A percentile compares a stretch with the other conserved stretches of the same genome.
phyloP scores from a whole-genome alignment of 116 monocot species.

The Iris pallida region DNA sequence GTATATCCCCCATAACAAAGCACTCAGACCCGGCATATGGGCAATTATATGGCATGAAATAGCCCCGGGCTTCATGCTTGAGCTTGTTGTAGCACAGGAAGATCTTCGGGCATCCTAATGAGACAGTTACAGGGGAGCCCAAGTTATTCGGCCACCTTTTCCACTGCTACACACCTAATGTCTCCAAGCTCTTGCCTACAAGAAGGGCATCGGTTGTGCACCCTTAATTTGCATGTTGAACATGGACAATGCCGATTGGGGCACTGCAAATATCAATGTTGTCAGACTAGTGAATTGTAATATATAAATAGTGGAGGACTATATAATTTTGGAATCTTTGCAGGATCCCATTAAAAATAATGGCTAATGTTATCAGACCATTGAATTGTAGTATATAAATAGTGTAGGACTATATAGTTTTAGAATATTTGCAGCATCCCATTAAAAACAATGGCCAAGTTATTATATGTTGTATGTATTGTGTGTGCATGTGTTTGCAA shows the following conservation, averaged over 20 bases:
- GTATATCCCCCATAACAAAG: conserved; percentile 25
- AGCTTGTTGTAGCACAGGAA: conserved; percentile 34
- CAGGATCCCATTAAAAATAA: no score
- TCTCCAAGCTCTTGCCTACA: conserved; percentile 42
- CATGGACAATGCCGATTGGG: conserved; percentile 42
- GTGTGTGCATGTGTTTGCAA: no score
- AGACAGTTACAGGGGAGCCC: conserved; percentile 26
- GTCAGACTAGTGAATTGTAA: no score
- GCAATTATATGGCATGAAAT: conserved; percentile 32
- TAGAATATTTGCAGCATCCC: no score
- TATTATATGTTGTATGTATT: no score
- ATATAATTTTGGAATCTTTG: no score
- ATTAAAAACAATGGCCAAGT: no score
- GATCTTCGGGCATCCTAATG: conserved; percentile 29
- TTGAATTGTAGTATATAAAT: no score
- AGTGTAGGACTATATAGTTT: no score
- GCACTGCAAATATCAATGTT: conserved; percentile 23
- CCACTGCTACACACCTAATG: conserved; percentile 44
- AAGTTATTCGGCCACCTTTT: conserved; percentile 37
- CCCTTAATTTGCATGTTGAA: conserved; percentile 28
- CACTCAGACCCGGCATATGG: conserved; percentile 42
- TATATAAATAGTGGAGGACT: no score
- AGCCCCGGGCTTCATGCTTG: conserved; percentile 34
- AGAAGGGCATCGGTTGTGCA: conserved; percentile 40
- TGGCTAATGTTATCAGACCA: no score